phyloP scores from a whole-genome alignment of 108 stramenopile genomes.

The Conticribra guillardii region DNA sequence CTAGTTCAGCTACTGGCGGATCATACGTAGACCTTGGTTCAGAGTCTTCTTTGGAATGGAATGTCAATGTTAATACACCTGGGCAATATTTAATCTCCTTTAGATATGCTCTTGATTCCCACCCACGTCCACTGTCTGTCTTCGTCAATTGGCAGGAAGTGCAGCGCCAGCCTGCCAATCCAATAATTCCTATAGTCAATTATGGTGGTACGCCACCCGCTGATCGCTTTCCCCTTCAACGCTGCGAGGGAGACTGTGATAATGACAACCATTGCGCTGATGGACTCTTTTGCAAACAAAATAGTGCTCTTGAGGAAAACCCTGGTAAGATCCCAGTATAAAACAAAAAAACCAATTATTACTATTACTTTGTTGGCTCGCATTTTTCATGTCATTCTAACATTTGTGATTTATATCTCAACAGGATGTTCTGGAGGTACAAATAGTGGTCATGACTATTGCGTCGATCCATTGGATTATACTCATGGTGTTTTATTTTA shows the following conservation, averaged over 20 bases:
- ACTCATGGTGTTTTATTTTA: constrained; percentile 18
- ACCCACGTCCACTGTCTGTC: constrained; percentile 25
- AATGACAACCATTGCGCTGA: constrained; percentile 31
- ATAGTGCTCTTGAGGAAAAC: constrained; percentile 8
- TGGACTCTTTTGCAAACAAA: constrained; percentile 32
- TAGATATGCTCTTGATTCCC: constrained; percentile 31
- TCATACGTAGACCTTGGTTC: constrained; percentile 18
- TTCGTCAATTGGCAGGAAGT: constrained; percentile 18
- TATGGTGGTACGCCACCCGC: neutral
- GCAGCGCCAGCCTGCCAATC: constrained; percentile 1
- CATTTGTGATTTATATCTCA: no score
- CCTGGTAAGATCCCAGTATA: no score
- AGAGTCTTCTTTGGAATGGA: constrained; percentile 32
- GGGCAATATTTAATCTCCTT: constrained; percentile 35
- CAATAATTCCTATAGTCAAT: constrained; percentile 4
- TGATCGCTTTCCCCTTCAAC: constrained; percentile 20
- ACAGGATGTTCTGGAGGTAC: no score
- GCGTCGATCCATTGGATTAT: constrained; percentile 33
- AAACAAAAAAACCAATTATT: no score
- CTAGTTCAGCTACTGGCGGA: constrained; percentile 20
- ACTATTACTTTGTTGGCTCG: no score
- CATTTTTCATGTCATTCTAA: no score
- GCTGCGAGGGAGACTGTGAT: constrained; percentile 45
- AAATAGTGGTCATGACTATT: no score
- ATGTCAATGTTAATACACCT: constrained; percentile 27